A percentile compares a stretch with the other conserved stretches of the same genome.
Conservation (phyloP, 2,329 filamentous ascomycete species). For the Blastomyces silverae region DNA sequence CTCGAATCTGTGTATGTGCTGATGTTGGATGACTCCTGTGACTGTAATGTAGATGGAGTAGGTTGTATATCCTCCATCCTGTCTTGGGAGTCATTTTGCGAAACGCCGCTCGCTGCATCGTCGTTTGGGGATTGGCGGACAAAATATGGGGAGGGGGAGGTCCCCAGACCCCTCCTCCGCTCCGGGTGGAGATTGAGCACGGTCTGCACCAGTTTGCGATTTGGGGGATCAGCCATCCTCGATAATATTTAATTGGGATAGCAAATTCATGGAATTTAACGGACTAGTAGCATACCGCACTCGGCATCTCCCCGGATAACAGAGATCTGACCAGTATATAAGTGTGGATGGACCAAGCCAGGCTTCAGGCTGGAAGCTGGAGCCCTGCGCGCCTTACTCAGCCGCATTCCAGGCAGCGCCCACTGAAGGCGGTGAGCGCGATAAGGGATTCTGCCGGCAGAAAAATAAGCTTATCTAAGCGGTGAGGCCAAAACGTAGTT, state of each 20-base stretch:
- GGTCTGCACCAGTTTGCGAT: constrained; percentile 21
- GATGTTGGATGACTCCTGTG: background rate
- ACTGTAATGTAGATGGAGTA: background rate
- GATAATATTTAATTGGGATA: background rate
- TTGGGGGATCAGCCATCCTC: constrained; percentile 14
- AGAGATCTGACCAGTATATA: background rate
- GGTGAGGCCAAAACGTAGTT: background rate
- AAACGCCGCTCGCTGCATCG: background rate
- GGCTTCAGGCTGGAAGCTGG: no score
- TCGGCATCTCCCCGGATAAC: background rate
- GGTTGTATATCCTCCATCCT: constrained; percentile 20
- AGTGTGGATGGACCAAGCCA: background rate
- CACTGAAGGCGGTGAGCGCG: background rate
- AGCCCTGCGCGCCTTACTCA: background rate
- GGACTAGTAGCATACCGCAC: background rate
- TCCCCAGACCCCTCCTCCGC: constrained; percentile 8
- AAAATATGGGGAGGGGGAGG: constrained; percentile 12
- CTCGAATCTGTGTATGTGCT: constrained; percentile 5
- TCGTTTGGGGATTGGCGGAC: background rate
- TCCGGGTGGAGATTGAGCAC: constrained; percentile 21
- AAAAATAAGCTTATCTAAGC: constrained; percentile 9
- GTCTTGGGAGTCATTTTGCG: constrained; percentile 9
- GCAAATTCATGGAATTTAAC: background rate
- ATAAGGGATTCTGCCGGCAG: constrained; percentile 10
- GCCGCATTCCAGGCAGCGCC: background rate